Base-by-base conservation (phyloP, 345 rosid genomes). In the Eucalyptus camaldulensis region DNA sequence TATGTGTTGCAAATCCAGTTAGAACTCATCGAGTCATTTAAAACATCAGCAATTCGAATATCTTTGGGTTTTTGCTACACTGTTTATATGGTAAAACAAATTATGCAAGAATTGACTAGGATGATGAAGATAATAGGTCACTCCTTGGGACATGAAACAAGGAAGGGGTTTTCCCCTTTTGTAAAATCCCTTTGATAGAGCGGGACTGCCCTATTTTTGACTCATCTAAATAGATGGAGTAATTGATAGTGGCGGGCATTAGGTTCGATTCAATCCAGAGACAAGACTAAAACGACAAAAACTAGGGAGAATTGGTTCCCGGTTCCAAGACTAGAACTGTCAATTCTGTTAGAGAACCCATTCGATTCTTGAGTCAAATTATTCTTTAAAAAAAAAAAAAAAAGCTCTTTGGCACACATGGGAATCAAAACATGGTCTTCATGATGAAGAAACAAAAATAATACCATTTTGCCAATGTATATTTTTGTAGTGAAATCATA, bases 351-450 rank as follows among this genome's bases (percentile, higher is more conserved):
- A 14, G 3, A 15, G 40, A 15, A 15, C 10, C 10, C 0, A 1
- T 65, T 0, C 0, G 0, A n/a, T n/a, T 14, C 40, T 4, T 14
- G 37, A 4, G 76, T 65, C 33, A 14, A 65, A 4, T 11, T 7
- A 31, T 8, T 8, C 21, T 65, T n/a, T n/a, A 60, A 60, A 67
- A 67, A 15, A 65, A 49, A 12, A 49, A 33, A 33, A 43, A 43
- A 43, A 43, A 43, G 8, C 14, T 19, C 4, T 72, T 37, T 3
- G 40, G 8, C 45, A 21, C 25, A 72, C 83, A 10, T 72, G 1
- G 37, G 8, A 76, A 76, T 76, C 27, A 5, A 19, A 76, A 43
- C 47, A 37, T 21, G 15, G 27, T 76, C 47, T 76, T 37, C 15
- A 76, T 37, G 27, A 76, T 3, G 45, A 37, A 72, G 83, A 76